Evolutionary conservation across 345 rosid genomes (phyloP).

Genomic region (Eucalyptus polyanthemos): DNA sequence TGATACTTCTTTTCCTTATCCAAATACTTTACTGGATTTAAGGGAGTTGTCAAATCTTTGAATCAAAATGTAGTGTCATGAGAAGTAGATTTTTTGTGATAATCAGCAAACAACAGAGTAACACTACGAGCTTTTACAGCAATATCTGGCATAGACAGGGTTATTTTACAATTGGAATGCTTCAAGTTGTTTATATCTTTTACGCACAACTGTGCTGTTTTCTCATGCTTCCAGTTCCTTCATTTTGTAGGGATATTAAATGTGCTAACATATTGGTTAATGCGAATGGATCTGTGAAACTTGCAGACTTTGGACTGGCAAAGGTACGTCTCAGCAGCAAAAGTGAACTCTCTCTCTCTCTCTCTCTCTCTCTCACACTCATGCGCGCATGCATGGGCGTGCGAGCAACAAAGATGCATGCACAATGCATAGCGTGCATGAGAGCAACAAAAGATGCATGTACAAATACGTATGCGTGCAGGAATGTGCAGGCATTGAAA

Average conservation of each 20-base stretch:
- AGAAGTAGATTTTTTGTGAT: background rate
- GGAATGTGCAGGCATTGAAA: too few relatives aligned
- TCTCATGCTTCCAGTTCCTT: background rate
- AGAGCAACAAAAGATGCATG: background rate
- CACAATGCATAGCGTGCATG: background rate
- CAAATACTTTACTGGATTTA: background rate
- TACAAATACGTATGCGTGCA: background rate
- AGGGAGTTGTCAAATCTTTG: background rate
- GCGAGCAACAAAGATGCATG: too few relatives aligned
- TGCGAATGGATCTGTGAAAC: constrained; percentile 11
- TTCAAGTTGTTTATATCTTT: background rate
- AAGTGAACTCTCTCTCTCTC: too few relatives aligned
- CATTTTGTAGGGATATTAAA: constrained; percentile 11
- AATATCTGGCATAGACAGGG: background rate
- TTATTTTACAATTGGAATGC: background rate
- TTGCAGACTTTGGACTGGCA: constrained; percentile 30
- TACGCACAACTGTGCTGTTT: background rate
- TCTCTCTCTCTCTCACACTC: too few relatives aligned
- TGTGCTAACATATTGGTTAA: constrained; percentile 23
- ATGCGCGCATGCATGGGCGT: too few relatives aligned
- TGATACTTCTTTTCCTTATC: background rate
- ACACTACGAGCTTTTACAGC: background rate
- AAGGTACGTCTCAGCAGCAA: constrained; percentile 1
- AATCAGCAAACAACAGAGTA: background rate
- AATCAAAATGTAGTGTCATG: background rate